Evolutionary conservation across 257 asterid species (phyloP).

Genomic region (Jasminum sambac): DNA sequence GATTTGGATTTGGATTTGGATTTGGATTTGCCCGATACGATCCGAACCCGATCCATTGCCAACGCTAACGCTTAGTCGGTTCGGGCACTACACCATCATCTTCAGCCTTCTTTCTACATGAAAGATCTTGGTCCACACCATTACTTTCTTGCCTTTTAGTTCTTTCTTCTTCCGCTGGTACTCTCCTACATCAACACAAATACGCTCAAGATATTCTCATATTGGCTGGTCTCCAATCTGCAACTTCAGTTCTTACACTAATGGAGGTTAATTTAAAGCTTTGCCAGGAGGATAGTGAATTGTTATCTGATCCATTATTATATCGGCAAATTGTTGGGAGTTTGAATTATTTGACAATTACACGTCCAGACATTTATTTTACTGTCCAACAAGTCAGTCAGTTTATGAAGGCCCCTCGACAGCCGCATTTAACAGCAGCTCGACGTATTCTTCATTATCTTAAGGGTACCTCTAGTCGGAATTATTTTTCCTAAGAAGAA

Average conservation of each 20-base stretch:
- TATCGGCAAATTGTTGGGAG: slow-evolving; percentile 3
- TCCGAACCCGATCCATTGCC: too few species aligned
- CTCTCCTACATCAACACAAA: too few species aligned
- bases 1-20: too few species aligned
- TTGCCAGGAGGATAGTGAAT: too few species aligned
- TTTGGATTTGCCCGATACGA: too few species aligned
- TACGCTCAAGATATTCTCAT: too few species aligned
- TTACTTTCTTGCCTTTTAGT: neutral
- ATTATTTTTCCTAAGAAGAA: neutral
- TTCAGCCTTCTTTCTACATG: neutral
- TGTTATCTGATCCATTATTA: too few species aligned
- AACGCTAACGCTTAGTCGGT: too few species aligned
- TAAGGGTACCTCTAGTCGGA: neutral
- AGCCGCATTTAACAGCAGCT: neutral
- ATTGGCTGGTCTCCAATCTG: neutral
- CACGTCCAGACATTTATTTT: neutral
- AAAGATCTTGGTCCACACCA: neutral
- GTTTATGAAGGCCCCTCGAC: slow-evolving; percentile 1
- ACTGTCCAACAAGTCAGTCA: neutral
- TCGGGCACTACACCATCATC: too few species aligned
- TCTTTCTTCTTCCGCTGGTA: neutral
- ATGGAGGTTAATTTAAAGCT: slow-evolving; percentile 5
- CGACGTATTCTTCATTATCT: slow-evolving; percentile 14
- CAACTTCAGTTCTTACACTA: neutral
- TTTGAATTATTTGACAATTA: slow-evolving; percentile 3